Percentiles rank a stretch among this genome's conserved stretches.
Evolutionary conservation across 495 filamentous ascomycete species (phyloP).

Genomic region (Amniculicola lignicola): DNA sequence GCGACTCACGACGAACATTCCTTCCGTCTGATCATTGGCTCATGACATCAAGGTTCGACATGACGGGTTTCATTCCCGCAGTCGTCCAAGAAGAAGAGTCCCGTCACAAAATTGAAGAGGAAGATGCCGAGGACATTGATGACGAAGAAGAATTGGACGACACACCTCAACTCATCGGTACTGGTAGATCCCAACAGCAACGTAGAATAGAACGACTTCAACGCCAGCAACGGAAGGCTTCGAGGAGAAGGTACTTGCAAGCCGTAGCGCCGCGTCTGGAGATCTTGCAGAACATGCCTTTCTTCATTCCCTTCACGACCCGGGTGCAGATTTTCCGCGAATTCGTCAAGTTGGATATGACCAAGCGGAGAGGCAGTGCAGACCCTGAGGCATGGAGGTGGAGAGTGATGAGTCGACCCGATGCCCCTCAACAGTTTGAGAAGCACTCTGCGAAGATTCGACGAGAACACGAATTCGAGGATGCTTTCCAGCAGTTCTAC

Average conservation of each 20-base stretch:
- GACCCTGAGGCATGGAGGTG: conserved; percentile 81
- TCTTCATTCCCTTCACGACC: conserved; percentile 89
- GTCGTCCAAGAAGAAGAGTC: conserved; percentile 88
- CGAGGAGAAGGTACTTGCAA: conserved; percentile 65
- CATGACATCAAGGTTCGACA: conserved; percentile 88
- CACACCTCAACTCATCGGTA: conserved; percentile 49
- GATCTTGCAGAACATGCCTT: conserved; percentile 93
- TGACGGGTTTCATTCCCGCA: conserved; percentile 81
- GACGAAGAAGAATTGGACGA: conserved; percentile 50
- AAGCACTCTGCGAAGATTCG: conserved; percentile 79
- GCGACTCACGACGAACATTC: conserved; percentile 87
- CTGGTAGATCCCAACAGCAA: conserved; percentile 52
- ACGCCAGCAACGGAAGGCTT: conserved; percentile 60
- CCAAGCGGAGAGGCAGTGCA: conserved; percentile 66
- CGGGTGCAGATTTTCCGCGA: conserved; percentile 91
- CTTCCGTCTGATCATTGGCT: conserved; percentile 83
- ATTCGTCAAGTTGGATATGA: conserved; percentile 81
- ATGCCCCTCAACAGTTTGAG: conserved; percentile 53
- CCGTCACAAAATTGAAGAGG: conserved; percentile 60
- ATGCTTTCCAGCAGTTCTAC: conserved; percentile 85
- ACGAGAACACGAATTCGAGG: conserved; percentile 76
- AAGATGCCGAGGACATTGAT: conserved; percentile 47
- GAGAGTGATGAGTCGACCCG: conserved; percentile 49
- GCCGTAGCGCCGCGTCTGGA: conserved; percentile 79
- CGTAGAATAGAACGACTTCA: conserved; percentile 54